Conservation (phyloP, 768 basidiomycete genomes). For the Paxillus involutus region DNA sequence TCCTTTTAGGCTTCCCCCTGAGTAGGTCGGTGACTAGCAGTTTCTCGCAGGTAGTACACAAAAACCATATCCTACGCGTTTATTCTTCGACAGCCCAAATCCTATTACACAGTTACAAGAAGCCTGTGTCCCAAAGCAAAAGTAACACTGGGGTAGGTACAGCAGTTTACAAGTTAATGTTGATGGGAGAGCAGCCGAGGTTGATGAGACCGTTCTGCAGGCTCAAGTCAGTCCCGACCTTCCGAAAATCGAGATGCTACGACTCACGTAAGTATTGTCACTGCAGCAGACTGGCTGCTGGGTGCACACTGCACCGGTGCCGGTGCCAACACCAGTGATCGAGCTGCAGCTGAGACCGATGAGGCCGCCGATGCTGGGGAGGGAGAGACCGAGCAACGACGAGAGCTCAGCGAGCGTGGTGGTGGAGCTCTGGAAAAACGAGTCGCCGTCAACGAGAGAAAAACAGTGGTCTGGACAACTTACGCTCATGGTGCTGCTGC, state of each 20-base stretch:
- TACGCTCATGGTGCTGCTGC: slow-evolving; percentile 1
- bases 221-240: not conserved
- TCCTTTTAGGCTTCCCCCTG: too few relatives aligned
- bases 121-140: too few relatives aligned
- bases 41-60: too few relatives aligned
- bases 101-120: too few relatives aligned
- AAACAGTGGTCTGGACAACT: not conserved
- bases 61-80: too few relatives aligned
- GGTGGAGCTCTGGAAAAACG: not conserved
- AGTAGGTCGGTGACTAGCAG: too few relatives aligned
- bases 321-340: slow-evolving; percentile 26
- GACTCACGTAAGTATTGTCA: slow-evolving; percentile 44
- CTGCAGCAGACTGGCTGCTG: slow-evolving; percentile 46
- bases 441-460: too few relatives aligned
- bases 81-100: too few relatives aligned
- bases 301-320: slow-evolving; percentile 23
- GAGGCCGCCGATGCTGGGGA: not conserved
- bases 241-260: slow-evolving; percentile 16
- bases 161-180: not conserved
- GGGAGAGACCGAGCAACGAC: not conserved
- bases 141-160: too few relatives aligned
- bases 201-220: slow-evolving; percentile 2
- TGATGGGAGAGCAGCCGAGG: slow-evolving; percentile 4
- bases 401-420: not conserved
- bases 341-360: slow-evolving; percentile 10